Evolutionary conservation across 768 basidiomycete genomes (phyloP).

Genomic region (Trametes maxima): DNA sequence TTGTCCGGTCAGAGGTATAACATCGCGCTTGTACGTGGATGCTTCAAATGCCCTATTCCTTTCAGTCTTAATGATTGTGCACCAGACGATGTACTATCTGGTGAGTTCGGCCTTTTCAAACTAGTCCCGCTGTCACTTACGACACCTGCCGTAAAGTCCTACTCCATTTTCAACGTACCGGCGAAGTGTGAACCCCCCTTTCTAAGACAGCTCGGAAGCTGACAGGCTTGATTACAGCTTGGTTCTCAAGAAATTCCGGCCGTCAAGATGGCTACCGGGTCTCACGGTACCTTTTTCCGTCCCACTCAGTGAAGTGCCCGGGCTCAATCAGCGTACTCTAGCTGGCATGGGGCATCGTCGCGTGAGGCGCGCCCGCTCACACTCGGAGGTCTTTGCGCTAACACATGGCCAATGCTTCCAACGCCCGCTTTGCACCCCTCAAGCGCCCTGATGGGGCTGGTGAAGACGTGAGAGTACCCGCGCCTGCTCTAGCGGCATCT

Average conservation of each 20-base stretch:
- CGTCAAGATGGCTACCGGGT: constrained; percentile 71
- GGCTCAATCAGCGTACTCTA: constrained; percentile 21
- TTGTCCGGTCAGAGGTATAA: constrained; percentile 63
- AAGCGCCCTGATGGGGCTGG: constrained; percentile 68
- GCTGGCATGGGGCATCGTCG: constrained; percentile 66
- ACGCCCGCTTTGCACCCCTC: not conserved
- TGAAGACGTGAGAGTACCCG: constrained; percentile 49
- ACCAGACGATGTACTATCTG: constrained; percentile 68
- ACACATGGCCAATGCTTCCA: not conserved
- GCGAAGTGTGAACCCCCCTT: constrained; percentile 19
- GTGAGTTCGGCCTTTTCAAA: constrained; percentile 39
- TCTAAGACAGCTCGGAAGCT: constrained; percentile 43
- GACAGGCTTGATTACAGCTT: constrained; percentile 30
- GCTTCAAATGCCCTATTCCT: not conserved
- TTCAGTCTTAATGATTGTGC: not conserved
- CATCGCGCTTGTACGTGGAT: constrained; percentile 52
- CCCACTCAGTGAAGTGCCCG: not conserved
- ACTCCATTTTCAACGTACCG: constrained; percentile 5
- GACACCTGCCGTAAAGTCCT: not conserved
- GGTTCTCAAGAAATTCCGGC: constrained; percentile 62
- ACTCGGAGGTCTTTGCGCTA: not conserved
- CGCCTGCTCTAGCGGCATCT: not conserved
- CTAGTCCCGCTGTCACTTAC: not conserved
- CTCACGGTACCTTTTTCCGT: constrained; percentile 50
- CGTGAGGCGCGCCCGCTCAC: constrained; percentile 40